Percentiles rank a stretch among this genome's conserved stretches.
Conservation (phyloP, 2,329 filamentous ascomycete genomes). For the Zarea fungicola region DNA sequence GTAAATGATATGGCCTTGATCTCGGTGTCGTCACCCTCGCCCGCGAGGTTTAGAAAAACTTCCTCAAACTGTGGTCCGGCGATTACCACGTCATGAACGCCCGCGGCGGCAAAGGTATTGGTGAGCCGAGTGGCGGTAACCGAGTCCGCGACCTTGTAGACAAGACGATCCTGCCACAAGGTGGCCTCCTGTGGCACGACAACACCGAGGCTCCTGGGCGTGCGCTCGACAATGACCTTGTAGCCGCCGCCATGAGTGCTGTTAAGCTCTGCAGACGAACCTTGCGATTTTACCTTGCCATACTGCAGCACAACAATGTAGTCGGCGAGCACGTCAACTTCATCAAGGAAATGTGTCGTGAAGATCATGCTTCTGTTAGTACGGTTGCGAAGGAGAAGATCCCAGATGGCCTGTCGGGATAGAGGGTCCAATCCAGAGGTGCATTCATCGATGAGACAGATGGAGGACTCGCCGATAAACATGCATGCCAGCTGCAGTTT, state of each 20-base stretch:
- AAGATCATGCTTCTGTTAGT: constrained; percentile 58
- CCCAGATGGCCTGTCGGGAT: constrained; percentile 63
- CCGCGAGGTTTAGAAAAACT: constrained; percentile 27
- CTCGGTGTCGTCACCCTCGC: constrained; percentile 17
- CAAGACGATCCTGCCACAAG: constrained; percentile 41
- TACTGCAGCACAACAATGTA: constrained; percentile 62
- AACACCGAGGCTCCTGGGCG: background rate
- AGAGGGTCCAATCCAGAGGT: constrained; percentile 63
- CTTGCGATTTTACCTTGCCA: constrained; percentile 56
- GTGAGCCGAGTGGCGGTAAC: constrained; percentile 21
- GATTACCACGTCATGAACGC: constrained; percentile 31
- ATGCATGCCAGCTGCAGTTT: constrained; percentile 68
- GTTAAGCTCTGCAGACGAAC: constrained; percentile 61
- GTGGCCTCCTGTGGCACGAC: background rate
- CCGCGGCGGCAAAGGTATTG: constrained; percentile 44
- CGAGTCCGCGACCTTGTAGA: constrained; percentile 45
- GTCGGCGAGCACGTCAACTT: constrained; percentile 63
- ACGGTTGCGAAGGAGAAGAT: constrained; percentile 60
- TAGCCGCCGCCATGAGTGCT: constrained; percentile 59
- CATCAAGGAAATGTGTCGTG: constrained; percentile 67
- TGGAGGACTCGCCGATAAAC: constrained; percentile 61
- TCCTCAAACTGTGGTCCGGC: constrained; percentile 29
- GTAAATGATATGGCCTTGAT: background rate
- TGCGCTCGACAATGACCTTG: constrained; percentile 40
- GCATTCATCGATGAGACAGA: constrained; percentile 67